phyloP scores from a whole-genome alignment of 1,284 basidiomycete species.

The Pterulicium gracile region DNA sequence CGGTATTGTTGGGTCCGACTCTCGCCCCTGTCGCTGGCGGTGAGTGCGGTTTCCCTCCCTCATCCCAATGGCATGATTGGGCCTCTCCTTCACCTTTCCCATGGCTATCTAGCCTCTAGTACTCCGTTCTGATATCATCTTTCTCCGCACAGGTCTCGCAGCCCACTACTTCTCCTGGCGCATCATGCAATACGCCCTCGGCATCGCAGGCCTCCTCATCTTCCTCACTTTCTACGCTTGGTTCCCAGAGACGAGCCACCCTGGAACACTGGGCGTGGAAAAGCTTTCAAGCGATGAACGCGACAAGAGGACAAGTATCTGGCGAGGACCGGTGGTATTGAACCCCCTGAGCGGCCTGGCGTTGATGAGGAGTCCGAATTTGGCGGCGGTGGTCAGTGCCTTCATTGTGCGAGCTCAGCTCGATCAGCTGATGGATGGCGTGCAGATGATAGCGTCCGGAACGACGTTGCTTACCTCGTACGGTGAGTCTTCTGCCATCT shows the following conservation, averaged over 20 bases:
- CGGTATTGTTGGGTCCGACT: constrained; percentile 16
- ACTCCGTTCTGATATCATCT: background rate
- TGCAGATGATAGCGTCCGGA: too few relatives aligned
- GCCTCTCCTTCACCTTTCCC: background rate
- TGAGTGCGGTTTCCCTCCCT: constrained; percentile 39
- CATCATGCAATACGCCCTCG: background rate
- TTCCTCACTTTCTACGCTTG: background rate
- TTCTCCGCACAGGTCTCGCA: background rate
- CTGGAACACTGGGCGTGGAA: background rate
- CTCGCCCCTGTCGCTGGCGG: background rate
- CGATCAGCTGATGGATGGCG: too few relatives aligned
- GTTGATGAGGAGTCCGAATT: background rate
- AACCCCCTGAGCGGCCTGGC: background rate
- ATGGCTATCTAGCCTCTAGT: too few relatives aligned
- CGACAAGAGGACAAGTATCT: background rate
- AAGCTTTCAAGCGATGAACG: background rate
- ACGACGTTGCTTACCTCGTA: constrained; percentile 7
- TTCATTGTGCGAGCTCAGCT: too few relatives aligned
- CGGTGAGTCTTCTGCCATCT: constrained; percentile 20
- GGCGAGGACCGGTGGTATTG: background rate
- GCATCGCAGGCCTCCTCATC: background rate
- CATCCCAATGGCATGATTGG: background rate
- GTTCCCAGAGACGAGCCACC: background rate
- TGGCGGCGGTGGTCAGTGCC: constrained; percentile 17
- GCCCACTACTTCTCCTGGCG: background rate